Evolutionary conservation across 2,329 filamentous ascomycete species (phyloP).

Genomic region (Xylariaceae sp.): DNA sequence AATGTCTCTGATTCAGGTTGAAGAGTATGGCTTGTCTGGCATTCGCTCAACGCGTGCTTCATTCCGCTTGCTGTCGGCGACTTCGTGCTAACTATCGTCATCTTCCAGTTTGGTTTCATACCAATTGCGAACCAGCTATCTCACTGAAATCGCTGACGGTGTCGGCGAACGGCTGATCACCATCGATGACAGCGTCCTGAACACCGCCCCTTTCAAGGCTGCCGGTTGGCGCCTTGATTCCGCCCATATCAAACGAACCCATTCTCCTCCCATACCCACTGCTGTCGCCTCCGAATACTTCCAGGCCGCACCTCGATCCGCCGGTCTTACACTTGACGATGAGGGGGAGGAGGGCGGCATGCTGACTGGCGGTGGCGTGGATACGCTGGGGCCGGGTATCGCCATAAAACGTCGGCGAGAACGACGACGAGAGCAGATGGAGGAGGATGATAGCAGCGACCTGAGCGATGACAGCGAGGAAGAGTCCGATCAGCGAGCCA

Average conservation of each 20-base stretch:
- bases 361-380: slow-evolving; percentile 61
- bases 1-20: slow-evolving; percentile 31
- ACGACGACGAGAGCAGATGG: slow-evolving; percentile 64
- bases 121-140: slow-evolving; percentile 73
- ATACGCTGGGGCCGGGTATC: slow-evolving; percentile 63
- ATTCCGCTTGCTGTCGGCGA: background rate
- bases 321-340: slow-evolving; percentile 61
- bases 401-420: slow-evolving; percentile 60
- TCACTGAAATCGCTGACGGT: slow-evolving; percentile 74
- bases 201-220: slow-evolving; percentile 74
- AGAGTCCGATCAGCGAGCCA: slow-evolving; percentile 64
- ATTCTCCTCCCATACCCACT: slow-evolving; percentile 81
- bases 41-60: background rate
- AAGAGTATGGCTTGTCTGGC: slow-evolving; percentile 25
- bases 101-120: slow-evolving; percentile 67
- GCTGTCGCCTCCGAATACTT: slow-evolving; percentile 81
- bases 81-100: slow-evolving; percentile 15
- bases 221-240: slow-evolving; percentile 74
- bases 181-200: slow-evolving; percentile 72
- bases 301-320: slow-evolving; percentile 58
- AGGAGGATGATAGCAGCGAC: slow-evolving; percentile 82
- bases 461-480: slow-evolving; percentile 81
- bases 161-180: slow-evolving; percentile 80
- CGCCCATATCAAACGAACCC: slow-evolving; percentile 72
- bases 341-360: slow-evolving; percentile 69